phyloP scores from a whole-genome alignment of 129 eudicot genomes.

The Flaveria brownii region DNA sequence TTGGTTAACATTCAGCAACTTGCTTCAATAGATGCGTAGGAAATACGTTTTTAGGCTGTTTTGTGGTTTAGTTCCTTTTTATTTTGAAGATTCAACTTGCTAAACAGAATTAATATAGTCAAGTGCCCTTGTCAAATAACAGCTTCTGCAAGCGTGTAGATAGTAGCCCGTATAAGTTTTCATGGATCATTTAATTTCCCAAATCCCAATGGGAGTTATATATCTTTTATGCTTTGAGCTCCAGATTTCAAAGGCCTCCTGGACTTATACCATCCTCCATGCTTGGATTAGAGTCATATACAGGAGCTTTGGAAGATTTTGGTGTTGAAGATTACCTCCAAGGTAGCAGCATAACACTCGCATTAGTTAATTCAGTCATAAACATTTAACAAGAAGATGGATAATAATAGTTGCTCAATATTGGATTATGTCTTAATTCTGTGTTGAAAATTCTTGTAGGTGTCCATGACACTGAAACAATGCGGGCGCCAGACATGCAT shows the following conservation, averaged over 20 bases:
- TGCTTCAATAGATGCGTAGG: background rate
- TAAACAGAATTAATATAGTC: background rate
- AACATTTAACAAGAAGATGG: background rate
- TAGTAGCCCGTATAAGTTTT: background rate
- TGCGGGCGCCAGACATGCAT: conserved; percentile 75
- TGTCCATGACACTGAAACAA: conserved; percentile 74
- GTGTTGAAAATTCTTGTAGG: conserved; percentile 47
- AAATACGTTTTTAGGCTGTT: background rate
- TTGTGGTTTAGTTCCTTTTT: background rate
- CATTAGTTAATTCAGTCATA: background rate
- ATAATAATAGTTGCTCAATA: background rate
- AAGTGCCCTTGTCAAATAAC: background rate
- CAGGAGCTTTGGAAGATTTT: conserved; percentile 82
- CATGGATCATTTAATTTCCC: background rate
- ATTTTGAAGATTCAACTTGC: conserved; percentile 7
- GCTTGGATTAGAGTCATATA: conserved; percentile 78
- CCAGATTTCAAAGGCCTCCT: conserved; percentile 97
- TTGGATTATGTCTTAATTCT: conserved; percentile 24
- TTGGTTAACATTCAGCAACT: background rate
- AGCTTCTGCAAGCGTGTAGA: background rate
- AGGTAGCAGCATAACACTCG: conserved; percentile 47
- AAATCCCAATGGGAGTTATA: background rate
- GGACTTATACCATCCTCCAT: conserved; percentile 90
- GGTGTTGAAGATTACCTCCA: conserved; percentile 88
- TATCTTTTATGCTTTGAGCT: background rate